Evolutionary conservation across 306 rosid genomes (phyloP).

Genomic region (Glycine tomentella): DNA sequence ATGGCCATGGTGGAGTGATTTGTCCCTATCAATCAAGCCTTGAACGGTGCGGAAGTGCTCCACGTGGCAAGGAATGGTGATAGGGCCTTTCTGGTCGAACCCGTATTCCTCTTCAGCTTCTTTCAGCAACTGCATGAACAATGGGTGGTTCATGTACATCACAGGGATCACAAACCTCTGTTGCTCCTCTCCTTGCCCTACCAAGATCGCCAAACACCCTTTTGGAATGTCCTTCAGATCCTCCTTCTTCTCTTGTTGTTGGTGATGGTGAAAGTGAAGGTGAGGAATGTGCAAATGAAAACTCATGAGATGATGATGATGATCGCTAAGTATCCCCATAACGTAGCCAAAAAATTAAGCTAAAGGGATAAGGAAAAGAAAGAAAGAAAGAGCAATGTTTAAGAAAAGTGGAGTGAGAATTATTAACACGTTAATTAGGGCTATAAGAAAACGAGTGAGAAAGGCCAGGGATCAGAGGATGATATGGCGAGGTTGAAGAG

Average conservation of each 20-base stretch:
- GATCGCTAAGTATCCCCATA: conserved; percentile 54
- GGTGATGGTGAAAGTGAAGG: conserved; percentile 53
- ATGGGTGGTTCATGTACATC: conserved; percentile 85
- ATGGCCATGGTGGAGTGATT: conserved; percentile 52
- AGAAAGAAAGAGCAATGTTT: not conserved
- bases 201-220: conserved; percentile 77
- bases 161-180: conserved; percentile 86
- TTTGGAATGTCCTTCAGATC: conserved; percentile 73
- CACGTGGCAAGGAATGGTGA: conserved; percentile 86
- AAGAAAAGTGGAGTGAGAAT: not conserved
- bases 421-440: conserved; percentile 4
- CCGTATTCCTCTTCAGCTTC: conserved; percentile 92
- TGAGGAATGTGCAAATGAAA: conserved; percentile 72
- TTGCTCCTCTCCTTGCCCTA: conserved; percentile 77
- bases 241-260: conserved; percentile 40
- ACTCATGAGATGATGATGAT: conserved; percentile 42
- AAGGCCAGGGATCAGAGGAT: conserved; percentile 94
- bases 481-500: conserved; percentile 88
- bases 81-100: conserved; percentile 85
- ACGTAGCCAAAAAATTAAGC: not conserved
- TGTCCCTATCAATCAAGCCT: conserved; percentile 66
- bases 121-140: conserved; percentile 73
- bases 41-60: conserved; percentile 80
- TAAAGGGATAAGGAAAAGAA: not conserved
- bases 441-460: conserved; percentile 71